Conservation (phyloP, 2,329 filamentous ascomycete genomes). For the Lachnellula cervina region DNA sequence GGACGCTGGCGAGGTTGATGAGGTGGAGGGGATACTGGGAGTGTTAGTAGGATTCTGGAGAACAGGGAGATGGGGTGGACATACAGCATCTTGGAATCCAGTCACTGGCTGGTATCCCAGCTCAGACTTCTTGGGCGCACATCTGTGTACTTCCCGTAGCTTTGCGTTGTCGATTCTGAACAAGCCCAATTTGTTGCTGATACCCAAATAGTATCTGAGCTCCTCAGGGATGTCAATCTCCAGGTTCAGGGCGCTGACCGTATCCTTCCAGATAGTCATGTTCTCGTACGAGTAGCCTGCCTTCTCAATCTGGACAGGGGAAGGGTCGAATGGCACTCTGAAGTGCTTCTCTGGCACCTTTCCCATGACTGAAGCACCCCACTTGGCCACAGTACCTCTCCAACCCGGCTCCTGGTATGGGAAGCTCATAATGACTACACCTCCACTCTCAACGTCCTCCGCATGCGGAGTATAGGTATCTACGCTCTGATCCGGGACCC, state of each 20-base stretch:
- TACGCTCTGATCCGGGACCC: conserved; percentile 60
- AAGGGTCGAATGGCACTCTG: conserved; percentile 60
- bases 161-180: conserved; percentile 61
- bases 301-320: conserved; percentile 49
- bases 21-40: conserved; percentile 65
- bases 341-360: conserved; percentile 59
- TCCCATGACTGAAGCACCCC: conserved; percentile 47
- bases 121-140: conserved; percentile 52
- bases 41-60: conserved; percentile 11
- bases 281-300: conserved; percentile 55
- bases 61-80: conserved; percentile 25
- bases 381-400: conserved; percentile 41
- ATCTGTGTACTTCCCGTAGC: conserved; percentile 54
- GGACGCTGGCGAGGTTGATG: conserved; percentile 59
- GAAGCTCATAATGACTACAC: conserved; percentile 64
- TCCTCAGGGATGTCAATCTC: conserved; percentile 55
- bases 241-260: conserved; percentile 51
- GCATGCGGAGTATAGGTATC: conserved; percentile 44
- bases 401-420: conserved; percentile 51
- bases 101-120: conserved; percentile 61
- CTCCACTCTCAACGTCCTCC: conserved; percentile 47
- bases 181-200: conserved; percentile 59
- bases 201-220: conserved; percentile 60
- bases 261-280: conserved; percentile 63
- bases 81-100: conserved; percentile 66